A percentile compares a stretch with the other conserved stretches of the same genome.
These are phyloP conservation scores for Colletotrichum tofieldiae DNA, from an alignment of 2,329 filamentous ascomycete genomes.

Conservation along the genomic window DNA sequence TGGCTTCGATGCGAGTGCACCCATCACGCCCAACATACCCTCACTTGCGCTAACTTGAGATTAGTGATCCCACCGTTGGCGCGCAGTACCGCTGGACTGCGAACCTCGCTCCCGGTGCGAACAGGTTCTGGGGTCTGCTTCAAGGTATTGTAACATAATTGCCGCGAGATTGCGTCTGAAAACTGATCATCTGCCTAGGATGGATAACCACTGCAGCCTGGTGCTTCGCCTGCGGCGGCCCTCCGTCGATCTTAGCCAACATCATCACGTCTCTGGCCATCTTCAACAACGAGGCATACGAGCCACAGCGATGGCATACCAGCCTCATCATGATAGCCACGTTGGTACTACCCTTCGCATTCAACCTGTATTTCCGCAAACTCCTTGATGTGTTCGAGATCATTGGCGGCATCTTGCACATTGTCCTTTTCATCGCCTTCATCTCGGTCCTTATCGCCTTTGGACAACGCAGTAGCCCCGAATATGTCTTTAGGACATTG, in stretches of 20 bases:
- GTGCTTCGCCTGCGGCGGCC: slow-evolving; percentile 18
- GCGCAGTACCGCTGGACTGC: slow-evolving; percentile 8
- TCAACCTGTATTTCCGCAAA: background rate
- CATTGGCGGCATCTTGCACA: background rate
- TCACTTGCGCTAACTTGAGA: background rate
- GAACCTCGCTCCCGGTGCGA: background rate
- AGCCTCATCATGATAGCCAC: slow-evolving; percentile 12
- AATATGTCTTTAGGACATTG: background rate
- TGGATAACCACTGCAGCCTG: slow-evolving; percentile 10
- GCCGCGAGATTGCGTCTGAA: background rate
- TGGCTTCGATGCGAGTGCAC: background rate
- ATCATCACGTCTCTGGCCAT: slow-evolving; percentile 5
- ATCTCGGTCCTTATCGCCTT: background rate
- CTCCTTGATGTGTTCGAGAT: slow-evolving; percentile 2
- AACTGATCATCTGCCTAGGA: background rate
- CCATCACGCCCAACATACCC: no score
- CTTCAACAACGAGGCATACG: slow-evolving; percentile 1
- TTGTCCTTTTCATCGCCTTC: background rate
- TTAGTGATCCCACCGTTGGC: slow-evolving; percentile 4
- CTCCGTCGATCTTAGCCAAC: slow-evolving; percentile 5
- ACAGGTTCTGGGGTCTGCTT: slow-evolving; percentile 10
- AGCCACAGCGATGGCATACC: background rate
- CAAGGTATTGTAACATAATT: background rate
- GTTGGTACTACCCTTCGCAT: background rate
- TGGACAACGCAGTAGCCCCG: background rate